phyloP scores from a whole-genome alignment of 768 basidiomycete species.

The Tylopilus vinaceipallidus region DNA sequence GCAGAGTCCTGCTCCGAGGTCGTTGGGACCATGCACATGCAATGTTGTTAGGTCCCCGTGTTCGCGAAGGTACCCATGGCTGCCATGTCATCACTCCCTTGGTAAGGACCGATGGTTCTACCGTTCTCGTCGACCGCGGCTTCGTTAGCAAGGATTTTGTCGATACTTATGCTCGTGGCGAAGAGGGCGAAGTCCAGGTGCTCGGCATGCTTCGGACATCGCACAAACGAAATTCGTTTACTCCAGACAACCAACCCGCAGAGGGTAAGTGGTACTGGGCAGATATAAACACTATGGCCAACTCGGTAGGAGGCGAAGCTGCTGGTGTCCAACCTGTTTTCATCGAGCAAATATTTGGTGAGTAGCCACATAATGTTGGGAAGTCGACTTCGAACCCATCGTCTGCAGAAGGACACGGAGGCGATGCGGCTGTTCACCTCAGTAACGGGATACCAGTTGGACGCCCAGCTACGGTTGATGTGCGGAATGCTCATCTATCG shows the following conservation, averaged over 20 bases:
- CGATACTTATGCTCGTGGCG: slow-evolving; percentile 35
- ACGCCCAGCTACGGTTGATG: slow-evolving; percentile 74
- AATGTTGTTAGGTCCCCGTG: slow-evolving; percentile 81
- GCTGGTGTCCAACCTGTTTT: slow-evolving; percentile 83
- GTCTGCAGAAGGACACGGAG: slow-evolving; percentile 76
- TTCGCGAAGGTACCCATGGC: slow-evolving; percentile 86
- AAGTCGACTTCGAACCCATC: neutral
- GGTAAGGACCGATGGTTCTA: slow-evolving; percentile 73
- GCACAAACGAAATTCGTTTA: slow-evolving; percentile 73
- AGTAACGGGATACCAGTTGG: slow-evolving; percentile 83
- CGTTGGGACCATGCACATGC: slow-evolving; percentile 75
- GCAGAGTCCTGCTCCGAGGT: slow-evolving; percentile 79
- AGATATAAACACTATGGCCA: slow-evolving; percentile 78
- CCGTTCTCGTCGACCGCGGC: slow-evolving; percentile 89
- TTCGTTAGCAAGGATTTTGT: slow-evolving; percentile 70
- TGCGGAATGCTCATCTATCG: slow-evolving; percentile 91
- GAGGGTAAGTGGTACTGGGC: slow-evolving; percentile 91
- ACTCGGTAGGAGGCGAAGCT: slow-evolving; percentile 68
- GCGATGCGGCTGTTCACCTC: slow-evolving; percentile 59
- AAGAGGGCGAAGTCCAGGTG: slow-evolving; percentile 63
- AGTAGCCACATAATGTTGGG: slow-evolving; percentile 21
- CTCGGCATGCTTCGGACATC: slow-evolving; percentile 86
- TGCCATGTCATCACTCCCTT: slow-evolving; percentile 89
- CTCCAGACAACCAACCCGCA: slow-evolving; percentile 82
- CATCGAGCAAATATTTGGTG: slow-evolving; percentile 90